Evolutionary conservation across 768 basidiomycete genomes (phyloP).

Genomic region (Gymnopilus dilepis): DNA sequence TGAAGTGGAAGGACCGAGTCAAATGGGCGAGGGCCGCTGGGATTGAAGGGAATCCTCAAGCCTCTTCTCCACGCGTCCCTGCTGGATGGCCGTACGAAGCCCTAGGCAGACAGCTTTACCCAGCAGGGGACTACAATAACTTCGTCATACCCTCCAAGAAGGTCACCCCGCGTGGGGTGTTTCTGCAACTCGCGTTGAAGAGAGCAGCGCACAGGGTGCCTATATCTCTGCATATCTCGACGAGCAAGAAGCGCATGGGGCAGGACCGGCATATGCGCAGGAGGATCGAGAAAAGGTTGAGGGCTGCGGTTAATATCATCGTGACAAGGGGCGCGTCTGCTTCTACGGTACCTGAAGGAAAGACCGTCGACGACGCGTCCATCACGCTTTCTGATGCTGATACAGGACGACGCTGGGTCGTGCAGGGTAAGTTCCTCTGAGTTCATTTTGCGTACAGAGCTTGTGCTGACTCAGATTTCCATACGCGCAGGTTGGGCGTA

Average conservation of each 20-base stretch:
- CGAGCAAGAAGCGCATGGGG: slow-evolving; percentile 42
- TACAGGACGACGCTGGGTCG: slow-evolving; percentile 33
- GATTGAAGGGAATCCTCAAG: background rate
- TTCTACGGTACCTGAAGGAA: background rate
- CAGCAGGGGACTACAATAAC: slow-evolving; percentile 18
- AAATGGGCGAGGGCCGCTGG: slow-evolving; percentile 22
- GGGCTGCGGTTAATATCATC: slow-evolving; percentile 45
- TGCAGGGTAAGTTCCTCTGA: slow-evolving; percentile 35
- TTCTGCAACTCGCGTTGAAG: slow-evolving; percentile 17
- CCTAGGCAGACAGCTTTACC: slow-evolving; percentile 20
- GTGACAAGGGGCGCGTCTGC: slow-evolving; percentile 45
- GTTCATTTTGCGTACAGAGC: background rate
- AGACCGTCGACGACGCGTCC: too few species aligned
- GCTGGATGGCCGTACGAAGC: background rate
- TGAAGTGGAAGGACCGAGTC: slow-evolving; percentile 29
- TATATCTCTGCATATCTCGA: slow-evolving; percentile 43
- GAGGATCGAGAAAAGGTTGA: slow-evolving; percentile 39
- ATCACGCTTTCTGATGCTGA: slow-evolving; percentile 27
- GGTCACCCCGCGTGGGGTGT: slow-evolving; percentile 8
- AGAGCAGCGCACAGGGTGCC: slow-evolving; percentile 28
- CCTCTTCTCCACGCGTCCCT: background rate
- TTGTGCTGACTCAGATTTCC: background rate
- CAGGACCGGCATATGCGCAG: slow-evolving; percentile 36
- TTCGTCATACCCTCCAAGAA: slow-evolving; percentile 20
- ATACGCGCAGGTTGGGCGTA: slow-evolving; percentile 56